Evolutionary conservation across 78 protist species (phyloP), one percentile per base, ranked within the genome.

Genomic region (Dictyostelium purpureum): DNA sequence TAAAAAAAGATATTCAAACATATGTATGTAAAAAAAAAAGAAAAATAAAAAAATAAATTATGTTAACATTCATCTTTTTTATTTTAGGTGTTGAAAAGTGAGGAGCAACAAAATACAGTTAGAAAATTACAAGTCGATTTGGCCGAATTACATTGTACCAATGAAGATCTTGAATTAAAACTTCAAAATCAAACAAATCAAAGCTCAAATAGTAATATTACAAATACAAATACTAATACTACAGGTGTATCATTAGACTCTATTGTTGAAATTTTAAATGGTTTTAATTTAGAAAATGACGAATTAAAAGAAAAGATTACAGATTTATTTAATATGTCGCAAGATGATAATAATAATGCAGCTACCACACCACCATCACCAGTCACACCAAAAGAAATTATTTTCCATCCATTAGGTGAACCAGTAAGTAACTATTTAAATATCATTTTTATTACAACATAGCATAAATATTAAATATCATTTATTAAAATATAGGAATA

Each of bases 341-440:
- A 38, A 33, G 28, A 40, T 37, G 28, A n/a, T 11, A 40, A 14
- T 51, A n/a, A 10, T 49, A 37, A n/a, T 9, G 21, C 0, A 14
- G 7, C 40, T 24, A 81, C 37, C 4, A 70, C 80, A 67, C 49
- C 49, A 56, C 56, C 75, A 69, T 49, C 76, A 45, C 77, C 42
- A 31, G 52, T 21, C 11, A 61, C 19, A n/a, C 78, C 78, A 28
- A 85, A 61, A 35, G 65, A 70, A 14, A 51, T 73, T 42, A 73
- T 85, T 1, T 85, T 85, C 54, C 92, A 85, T 85, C 92, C 92
- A 61, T 43, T 85, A 0, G 92, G 92, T 21, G 92, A 70, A 33
- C 92, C 92, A 35, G 74, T n/a, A n/a, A n/a, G n/a, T 59, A 56
- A 10, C n/a, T 47, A 47, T 47, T 10, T 12, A 47, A 47, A 47